phyloP scores from a whole-genome alignment of 164 flowering plant species.

The Saururus chinensis region DNA sequence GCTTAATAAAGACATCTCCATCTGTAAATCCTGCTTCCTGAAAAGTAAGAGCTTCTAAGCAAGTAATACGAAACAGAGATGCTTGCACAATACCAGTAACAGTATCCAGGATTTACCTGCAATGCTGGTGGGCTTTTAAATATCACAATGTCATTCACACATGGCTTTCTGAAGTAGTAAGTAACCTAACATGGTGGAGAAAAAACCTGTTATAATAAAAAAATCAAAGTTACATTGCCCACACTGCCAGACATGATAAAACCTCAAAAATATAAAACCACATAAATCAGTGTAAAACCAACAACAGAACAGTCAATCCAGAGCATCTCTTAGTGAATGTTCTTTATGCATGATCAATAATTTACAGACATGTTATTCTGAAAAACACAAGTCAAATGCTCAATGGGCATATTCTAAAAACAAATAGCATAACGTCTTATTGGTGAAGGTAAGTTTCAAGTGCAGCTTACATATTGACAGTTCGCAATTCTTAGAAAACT shows the following conservation, averaged over 20 bases:
- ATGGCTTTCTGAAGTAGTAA: slow-evolving; percentile 91
- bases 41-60: slow-evolving; percentile 12
- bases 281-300: neutral
- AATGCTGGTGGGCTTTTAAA: slow-evolving; percentile 90
- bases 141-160: slow-evolving; percentile 86
- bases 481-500: too few relatives aligned
- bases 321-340: too few relatives aligned
- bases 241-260: neutral
- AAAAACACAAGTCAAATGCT: too few relatives aligned
- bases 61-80: neutral
- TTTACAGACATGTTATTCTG: too few relatives aligned
- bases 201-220: slow-evolving; percentile 11
- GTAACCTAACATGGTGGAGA: slow-evolving; percentile 45
- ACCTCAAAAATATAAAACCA: neutral
- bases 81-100: neutral
- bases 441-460: too few relatives aligned
- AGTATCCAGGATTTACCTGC: slow-evolving; percentile 18
- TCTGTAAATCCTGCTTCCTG: slow-evolving; percentile 95
- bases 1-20: slow-evolving; percentile 89
- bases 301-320: neutral
- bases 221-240: slow-evolving; percentile 1
- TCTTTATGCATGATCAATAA: too few relatives aligned
- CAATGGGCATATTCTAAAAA: too few relatives aligned
- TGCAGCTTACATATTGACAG: too few relatives aligned
- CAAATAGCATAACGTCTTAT: too few relatives aligned